Percentiles rank a stretch among this genome's conserved stretches.
Evolutionary conservation across 2,329 filamentous ascomycete genomes (phyloP).

Genomic region (Calonectria pseudoreteaudii): DNA sequence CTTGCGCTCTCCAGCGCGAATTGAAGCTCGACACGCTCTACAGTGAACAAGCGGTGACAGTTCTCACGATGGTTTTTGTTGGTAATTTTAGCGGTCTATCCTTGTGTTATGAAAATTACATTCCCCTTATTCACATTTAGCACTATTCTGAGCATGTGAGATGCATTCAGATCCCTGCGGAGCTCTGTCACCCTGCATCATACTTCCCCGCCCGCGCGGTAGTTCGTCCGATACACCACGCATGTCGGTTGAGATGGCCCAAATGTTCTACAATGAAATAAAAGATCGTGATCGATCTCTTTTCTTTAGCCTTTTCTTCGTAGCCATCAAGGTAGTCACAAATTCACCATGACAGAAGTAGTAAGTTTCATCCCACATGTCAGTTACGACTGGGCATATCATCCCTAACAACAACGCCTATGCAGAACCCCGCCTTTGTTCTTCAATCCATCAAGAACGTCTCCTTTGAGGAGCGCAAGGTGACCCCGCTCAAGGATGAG

Average conservation of each 20-base stretch:
- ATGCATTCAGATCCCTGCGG: conserved; percentile 8
- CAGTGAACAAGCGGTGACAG: conserved; percentile 35
- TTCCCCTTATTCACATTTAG: background rate
- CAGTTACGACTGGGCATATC: background rate
- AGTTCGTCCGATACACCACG: background rate
- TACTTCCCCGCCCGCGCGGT: background rate
- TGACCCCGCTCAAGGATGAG: conserved; percentile 53
- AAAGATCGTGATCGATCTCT: conserved; percentile 1
- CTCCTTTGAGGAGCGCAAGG: conserved; percentile 56
- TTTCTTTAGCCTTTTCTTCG: background rate
- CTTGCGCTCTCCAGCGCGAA: conserved; percentile 34
- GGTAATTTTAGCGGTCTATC: background rate
- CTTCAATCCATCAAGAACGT: conserved; percentile 58
- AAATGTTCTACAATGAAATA: background rate
- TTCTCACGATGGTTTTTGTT: conserved; percentile 35
- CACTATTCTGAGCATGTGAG: background rate
- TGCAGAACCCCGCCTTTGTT: conserved; percentile 60
- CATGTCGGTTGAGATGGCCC: background rate
- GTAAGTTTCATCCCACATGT: conserved; percentile 9
- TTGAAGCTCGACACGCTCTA: conserved; percentile 32
- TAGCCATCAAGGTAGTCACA: conserved; percentile 10
- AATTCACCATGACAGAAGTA: conserved; percentile 27
- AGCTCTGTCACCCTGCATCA: conserved; percentile 25
- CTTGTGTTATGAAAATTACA: background rate
- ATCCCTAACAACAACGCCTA: background rate